Percentiles rank a stretch among this genome's conserved stretches.
These are phyloP conservation scores for Rhynchospora pubera DNA, from an alignment of 176 grass and related monocot species.

Conservation along the genomic window DNA sequence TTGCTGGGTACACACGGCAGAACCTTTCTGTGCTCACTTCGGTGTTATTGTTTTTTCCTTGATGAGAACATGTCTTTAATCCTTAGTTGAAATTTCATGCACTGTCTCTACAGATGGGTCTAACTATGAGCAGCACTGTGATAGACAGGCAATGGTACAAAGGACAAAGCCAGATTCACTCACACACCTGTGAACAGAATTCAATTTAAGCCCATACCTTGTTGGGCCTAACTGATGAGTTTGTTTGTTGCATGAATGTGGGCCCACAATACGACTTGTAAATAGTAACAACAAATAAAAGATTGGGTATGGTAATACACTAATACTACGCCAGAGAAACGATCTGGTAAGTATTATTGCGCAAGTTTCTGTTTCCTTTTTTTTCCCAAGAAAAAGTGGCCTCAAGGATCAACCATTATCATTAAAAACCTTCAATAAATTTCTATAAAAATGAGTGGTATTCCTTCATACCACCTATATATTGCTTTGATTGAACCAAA, in stretches of 20 bases:
- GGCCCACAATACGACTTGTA: not conserved
- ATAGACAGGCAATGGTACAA: conserved; percentile 3
- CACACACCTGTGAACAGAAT: not conserved
- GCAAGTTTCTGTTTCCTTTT: not conserved
- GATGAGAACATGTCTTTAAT: not conserved
- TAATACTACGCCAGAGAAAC: not conserved
- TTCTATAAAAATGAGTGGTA: no score
- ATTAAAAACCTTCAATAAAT: not conserved
- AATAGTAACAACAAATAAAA: not conserved
- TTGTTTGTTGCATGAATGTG: conserved; percentile 16
- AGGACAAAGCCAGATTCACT: conserved; percentile 12
- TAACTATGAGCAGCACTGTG: not conserved
- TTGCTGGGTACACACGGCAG: conserved; percentile 3
- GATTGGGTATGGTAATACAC: no score
- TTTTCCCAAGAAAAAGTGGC: not conserved
- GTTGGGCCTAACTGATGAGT: conserved; percentile 16
- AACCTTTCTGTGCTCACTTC: not conserved
- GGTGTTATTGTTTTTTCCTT: not conserved
- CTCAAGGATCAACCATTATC: no score
- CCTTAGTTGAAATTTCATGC: not conserved
- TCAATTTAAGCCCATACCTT: conserved; percentile 15
- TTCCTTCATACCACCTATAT: no score
- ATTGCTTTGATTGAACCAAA: no score
- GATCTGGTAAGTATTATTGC: not conserved
- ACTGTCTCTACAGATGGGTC: not conserved